These are phyloP conservation scores for Gyrodon lividus DNA, from an alignment of 768 basidiomycete species.

Conservation along the genomic window DNA sequence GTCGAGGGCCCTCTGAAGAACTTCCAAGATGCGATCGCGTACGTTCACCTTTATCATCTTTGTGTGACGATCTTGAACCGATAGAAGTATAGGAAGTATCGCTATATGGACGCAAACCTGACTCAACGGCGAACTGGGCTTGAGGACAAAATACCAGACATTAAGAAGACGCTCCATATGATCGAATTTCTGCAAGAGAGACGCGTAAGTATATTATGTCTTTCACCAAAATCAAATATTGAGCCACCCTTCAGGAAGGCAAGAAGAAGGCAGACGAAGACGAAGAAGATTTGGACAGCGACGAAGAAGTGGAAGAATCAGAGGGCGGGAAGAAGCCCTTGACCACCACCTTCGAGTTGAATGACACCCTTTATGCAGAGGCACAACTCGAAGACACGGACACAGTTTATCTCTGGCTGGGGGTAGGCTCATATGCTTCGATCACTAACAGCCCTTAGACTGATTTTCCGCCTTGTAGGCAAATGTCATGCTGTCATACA, in stretches of 20 bases:
- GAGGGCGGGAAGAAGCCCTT: constrained; percentile 47
- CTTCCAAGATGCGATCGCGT: constrained; percentile 95
- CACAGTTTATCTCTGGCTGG: constrained; percentile 92
- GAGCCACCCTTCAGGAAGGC: constrained; percentile 48
- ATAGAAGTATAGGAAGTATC: constrained; percentile 80
- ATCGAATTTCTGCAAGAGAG: constrained; percentile 77
- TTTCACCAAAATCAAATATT: neutral
- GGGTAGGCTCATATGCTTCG: constrained; percentile 51
- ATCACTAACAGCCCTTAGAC: neutral
- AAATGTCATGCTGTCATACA: constrained; percentile 97
- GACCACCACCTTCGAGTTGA: constrained; percentile 89
- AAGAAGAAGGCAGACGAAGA: constrained; percentile 41
- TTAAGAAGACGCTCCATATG: constrained; percentile 88
- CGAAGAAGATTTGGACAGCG: constrained; percentile 51
- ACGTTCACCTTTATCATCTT: constrained; percentile 33
- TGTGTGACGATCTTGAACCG: constrained; percentile 14
- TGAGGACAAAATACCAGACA: constrained; percentile 95
- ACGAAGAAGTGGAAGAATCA: constrained; percentile 50
- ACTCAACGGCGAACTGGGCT: constrained; percentile 74
- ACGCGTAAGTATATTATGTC: constrained; percentile 46
- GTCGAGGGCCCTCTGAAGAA: constrained; percentile 74
- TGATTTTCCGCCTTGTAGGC: constrained; percentile 53
- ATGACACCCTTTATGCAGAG: constrained; percentile 92
- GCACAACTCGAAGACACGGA: constrained; percentile 86
- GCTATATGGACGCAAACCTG: constrained; percentile 92